phyloP scores from a whole-genome alignment of 257 asterid species.

The Orobanche coerulescens region DNA sequence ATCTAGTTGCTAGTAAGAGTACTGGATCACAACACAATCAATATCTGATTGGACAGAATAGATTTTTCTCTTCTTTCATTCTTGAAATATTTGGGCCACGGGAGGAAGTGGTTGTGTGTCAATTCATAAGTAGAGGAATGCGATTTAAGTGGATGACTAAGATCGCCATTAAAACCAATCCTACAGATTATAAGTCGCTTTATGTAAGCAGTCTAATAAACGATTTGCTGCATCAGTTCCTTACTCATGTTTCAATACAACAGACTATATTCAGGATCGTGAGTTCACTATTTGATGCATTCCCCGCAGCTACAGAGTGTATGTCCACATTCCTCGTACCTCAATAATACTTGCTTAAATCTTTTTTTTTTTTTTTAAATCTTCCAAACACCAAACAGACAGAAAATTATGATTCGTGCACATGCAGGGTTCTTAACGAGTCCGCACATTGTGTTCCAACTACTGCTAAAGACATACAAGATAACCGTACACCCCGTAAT shows the following conservation, averaged over 20 bases:
- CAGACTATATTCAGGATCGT: conserved; percentile 50
- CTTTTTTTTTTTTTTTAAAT: too few relatives aligned
- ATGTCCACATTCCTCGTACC: conserved; percentile 17
- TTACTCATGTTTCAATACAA: neutral
- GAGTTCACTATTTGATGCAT: conserved; percentile 53
- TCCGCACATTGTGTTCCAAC: conserved; percentile 39
- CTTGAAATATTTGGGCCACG: too few relatives aligned
- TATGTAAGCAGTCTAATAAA: neutral
- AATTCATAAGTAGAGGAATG: too few relatives aligned
- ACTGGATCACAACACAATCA: too few relatives aligned
- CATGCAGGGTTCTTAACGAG: conserved; percentile 58
- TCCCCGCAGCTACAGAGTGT: conserved; percentile 68
- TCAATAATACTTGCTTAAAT: neutral
- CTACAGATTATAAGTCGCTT: neutral
- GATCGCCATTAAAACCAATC: neutral
- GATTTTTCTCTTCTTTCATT: too few relatives aligned
- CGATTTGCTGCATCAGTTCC: neutral
- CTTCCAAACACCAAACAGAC: conserved; percentile 11
- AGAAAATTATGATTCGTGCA: conserved; percentile 11
- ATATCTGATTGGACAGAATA: too few relatives aligned
- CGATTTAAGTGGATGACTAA: neutral
- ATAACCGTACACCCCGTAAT: conserved; percentile 33
- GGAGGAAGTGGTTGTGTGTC: too few relatives aligned
- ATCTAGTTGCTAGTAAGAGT: too few relatives aligned
- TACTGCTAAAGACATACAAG: conserved; percentile 35